Conservation (phyloP, 805 yeast species). For the Metschnikowia arizonensis region DNA sequence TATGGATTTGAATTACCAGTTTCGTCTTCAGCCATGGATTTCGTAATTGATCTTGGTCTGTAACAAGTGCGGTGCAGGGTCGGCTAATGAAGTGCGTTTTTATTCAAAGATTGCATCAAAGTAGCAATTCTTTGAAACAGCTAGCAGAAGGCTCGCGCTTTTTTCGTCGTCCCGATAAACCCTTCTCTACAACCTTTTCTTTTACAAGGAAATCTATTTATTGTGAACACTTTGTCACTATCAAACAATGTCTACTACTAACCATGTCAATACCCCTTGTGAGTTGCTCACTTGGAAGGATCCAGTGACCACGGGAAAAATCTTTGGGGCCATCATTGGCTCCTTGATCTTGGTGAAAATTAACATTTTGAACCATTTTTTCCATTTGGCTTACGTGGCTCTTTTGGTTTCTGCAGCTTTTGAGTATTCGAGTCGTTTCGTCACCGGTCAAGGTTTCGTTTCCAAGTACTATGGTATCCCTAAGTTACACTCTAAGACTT, state of each 20-base stretch:
- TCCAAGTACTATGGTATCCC: slow-evolving; percentile 67
- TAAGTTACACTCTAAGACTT: slow-evolving; percentile 30
- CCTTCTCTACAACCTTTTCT: neutral
- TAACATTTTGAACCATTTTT: slow-evolving; percentile 57
- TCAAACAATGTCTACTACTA: slow-evolving; percentile 3
- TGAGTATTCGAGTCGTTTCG: slow-evolving; percentile 69
- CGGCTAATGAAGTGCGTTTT: slow-evolving; percentile 1
- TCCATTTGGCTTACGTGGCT: slow-evolving; percentile 56
- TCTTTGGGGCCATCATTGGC: slow-evolving; percentile 60
- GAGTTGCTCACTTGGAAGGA: slow-evolving; percentile 66
- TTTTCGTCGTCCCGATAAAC: slow-evolving; percentile 5
- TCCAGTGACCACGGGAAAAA: slow-evolving; percentile 73
- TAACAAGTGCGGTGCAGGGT: slow-evolving; percentile 10
- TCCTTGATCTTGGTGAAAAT: slow-evolving; percentile 58
- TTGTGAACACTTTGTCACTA: slow-evolving; percentile 1
- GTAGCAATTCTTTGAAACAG: slow-evolving; percentile 4
- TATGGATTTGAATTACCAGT: no score
- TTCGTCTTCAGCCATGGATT: no score
- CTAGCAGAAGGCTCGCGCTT: slow-evolving; percentile 5
- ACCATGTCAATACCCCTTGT: slow-evolving; percentile 10
- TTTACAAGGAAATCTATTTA: slow-evolving; percentile 1
- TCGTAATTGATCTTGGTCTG: slow-evolving; percentile 8
- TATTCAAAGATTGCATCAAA: slow-evolving; percentile 1
- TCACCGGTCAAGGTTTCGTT: slow-evolving; percentile 78
- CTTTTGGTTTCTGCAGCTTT: slow-evolving; percentile 64